Conservation (phyloP, 148 eudicot species). For the Arbutus unedo region DNA sequence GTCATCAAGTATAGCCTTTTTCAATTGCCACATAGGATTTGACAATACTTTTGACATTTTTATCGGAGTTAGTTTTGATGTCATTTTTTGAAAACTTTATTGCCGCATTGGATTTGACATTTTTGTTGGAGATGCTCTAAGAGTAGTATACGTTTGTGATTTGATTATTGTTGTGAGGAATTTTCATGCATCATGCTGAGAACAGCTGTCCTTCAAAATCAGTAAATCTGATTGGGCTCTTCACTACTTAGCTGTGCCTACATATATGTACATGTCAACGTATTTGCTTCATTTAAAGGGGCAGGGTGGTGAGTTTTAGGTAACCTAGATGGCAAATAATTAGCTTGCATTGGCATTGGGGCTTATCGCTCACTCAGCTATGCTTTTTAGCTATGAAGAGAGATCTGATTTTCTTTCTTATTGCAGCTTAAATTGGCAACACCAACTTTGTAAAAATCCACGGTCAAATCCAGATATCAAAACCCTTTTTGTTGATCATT, state of each 20-base stretch:
- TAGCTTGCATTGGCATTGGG: background rate
- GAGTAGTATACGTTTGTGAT: too few species aligned
- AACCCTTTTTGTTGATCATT: constrained; percentile 56
- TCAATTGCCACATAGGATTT: background rate
- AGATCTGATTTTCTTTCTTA: constrained; percentile 6
- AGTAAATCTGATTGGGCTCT: background rate
- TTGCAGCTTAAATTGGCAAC: constrained; percentile 59
- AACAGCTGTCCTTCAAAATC: background rate
- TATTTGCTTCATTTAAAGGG: background rate
- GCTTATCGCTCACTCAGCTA: background rate
- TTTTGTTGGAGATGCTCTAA: too few species aligned
- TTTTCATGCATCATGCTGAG: background rate
- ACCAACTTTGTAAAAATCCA: constrained; percentile 56
- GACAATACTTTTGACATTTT: background rate
- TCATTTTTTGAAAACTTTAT: too few species aligned
- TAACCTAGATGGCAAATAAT: background rate
- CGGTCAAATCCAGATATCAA: constrained; percentile 53
- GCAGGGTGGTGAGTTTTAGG: background rate
- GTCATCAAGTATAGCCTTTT: too few species aligned
- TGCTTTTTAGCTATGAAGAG: background rate
- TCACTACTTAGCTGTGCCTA: background rate
- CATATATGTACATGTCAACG: too few species aligned
- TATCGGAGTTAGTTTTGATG: too few species aligned
- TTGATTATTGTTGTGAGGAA: background rate
- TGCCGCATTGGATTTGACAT: too few species aligned